Evolutionary conservation across 208 protist species (phyloP).

Genomic region (Trypanosoma avium): DNA sequence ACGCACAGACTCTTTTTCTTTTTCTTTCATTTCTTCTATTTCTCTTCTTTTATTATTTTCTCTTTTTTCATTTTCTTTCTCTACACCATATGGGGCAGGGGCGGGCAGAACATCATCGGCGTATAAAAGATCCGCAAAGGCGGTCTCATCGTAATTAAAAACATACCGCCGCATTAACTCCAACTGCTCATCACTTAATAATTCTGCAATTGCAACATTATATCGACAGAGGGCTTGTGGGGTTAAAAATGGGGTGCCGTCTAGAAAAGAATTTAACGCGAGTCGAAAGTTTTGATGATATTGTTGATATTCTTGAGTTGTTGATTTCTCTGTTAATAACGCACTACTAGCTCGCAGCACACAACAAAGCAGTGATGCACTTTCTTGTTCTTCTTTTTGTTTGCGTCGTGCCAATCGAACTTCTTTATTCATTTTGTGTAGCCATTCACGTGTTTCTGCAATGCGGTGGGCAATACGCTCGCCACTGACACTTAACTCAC

Average conservation of each 20-base stretch:
- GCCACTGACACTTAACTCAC: slow-evolving; percentile 9
- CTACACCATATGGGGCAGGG: slow-evolving; percentile 10
- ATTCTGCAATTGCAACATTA: slow-evolving; percentile 71
- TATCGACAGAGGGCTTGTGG: slow-evolving; percentile 66
- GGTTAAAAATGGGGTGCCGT: slow-evolving; percentile 66
- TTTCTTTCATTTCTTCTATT: too few relatives aligned
- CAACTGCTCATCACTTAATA: slow-evolving; percentile 69
- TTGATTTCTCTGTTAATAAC: slow-evolving; percentile 9
- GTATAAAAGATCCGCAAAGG: slow-evolving; percentile 86
- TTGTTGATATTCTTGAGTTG: too few relatives aligned
- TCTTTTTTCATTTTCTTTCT: slow-evolving; percentile 17
- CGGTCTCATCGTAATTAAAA: slow-evolving; percentile 71
- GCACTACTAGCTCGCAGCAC: slow-evolving; percentile 27
- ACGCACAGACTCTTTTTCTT: slow-evolving; percentile 32
- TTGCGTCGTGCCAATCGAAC: slow-evolving; percentile 27
- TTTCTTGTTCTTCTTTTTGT: slow-evolving; percentile 18
- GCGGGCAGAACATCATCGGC: slow-evolving; percentile 65
- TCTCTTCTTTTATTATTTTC: too few relatives aligned
- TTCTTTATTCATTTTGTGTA: slow-evolving; percentile 49
- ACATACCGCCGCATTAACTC: slow-evolving; percentile 54
- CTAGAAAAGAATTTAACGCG: slow-evolving; percentile 59
- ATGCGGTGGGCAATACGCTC: slow-evolving; percentile 35
- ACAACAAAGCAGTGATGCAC: slow-evolving; percentile 17
- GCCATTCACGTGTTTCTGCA: slow-evolving; percentile 50
- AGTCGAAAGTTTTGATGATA: slow-evolving; percentile 7